phyloP scores from a whole-genome alignment of 2,329 filamentous ascomycete species.

The Claviceps africana region DNA sequence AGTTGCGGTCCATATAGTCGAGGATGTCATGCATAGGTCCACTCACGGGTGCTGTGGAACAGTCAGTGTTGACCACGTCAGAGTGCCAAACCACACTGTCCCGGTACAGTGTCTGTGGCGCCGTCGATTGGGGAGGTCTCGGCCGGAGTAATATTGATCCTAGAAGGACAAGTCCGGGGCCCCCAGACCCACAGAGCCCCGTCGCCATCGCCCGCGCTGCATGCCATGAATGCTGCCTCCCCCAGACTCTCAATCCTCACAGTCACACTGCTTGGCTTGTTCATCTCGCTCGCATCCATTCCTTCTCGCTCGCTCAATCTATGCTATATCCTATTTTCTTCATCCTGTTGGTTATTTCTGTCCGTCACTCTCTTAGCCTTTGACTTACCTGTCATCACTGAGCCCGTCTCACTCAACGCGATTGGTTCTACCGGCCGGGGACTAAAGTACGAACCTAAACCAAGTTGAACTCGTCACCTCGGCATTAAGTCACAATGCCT shows the following conservation, averaged over 20 bases:
- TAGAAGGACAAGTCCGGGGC: background rate
- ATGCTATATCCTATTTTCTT: background rate
- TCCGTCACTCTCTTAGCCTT: background rate
- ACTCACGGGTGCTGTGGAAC: background rate
- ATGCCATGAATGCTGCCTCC: background rate
- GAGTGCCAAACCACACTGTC: background rate
- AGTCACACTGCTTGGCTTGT: background rate
- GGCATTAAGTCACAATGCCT: constrained; percentile 27
- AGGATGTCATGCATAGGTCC: background rate
- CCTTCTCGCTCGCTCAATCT: background rate
- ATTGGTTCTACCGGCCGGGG: background rate
- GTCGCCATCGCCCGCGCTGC: background rate
- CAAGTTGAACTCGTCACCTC: background rate
- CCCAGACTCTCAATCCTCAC: background rate
- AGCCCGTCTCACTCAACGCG: background rate
- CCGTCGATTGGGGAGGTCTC: background rate
- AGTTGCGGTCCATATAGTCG: background rate
- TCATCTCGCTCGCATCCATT: background rate
- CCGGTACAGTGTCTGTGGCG: background rate
- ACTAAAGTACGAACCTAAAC: background rate
- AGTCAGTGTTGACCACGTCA: background rate
- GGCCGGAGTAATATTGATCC: background rate
- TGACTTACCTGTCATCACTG: background rate
- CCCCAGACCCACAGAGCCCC: background rate
- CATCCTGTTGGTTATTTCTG: background rate